A percentile compares a stretch with the other conserved stretches of the same genome.
phyloP scores from a whole-genome alignment of 192 early-diverging fungal genomes.

The Backusella circina region DNA sequence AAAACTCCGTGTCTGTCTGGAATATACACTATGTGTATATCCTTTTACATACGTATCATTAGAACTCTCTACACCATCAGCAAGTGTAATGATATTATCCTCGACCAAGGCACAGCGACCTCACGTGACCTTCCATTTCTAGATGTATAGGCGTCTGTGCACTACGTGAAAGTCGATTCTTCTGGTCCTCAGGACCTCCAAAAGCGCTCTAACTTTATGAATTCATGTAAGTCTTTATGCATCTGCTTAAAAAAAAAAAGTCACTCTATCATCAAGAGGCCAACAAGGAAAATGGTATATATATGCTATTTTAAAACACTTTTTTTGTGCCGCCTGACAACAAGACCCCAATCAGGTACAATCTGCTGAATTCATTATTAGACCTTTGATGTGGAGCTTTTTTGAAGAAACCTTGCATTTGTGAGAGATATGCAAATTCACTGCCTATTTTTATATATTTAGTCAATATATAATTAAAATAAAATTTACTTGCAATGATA shows the following conservation, averaged over 20 bases:
- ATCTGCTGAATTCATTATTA: constrained; percentile 88
- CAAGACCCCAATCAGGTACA: constrained; percentile 86
- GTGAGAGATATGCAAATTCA: constrained; percentile 95
- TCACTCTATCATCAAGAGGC: constrained; percentile 41
- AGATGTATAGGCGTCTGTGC: neutral
- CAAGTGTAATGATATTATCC: constrained; percentile 52
- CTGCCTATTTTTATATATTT: constrained; percentile 46
- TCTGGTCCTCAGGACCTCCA: constrained; percentile 22
- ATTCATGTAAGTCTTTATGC: constrained; percentile 88
- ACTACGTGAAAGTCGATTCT: constrained; percentile 11
- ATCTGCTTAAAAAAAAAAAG: constrained; percentile 87
- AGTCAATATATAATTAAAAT: neutral
- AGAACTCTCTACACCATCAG: constrained; percentile 91
- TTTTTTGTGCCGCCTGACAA: constrained; percentile 98
- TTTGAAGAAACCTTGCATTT: constrained; percentile 85
- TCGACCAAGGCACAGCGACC: constrained; percentile 8
- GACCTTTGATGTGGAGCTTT: too few species aligned
- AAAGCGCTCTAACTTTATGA: constrained; percentile 73
- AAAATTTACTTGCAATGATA: constrained; percentile 44
- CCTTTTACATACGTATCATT: neutral
- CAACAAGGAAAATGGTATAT: too few species aligned
- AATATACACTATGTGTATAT: neutral
- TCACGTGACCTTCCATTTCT: constrained; percentile 4
- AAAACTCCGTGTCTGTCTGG: neutral
- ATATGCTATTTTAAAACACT: too few species aligned